Percentiles rank a stretch among this genome's conserved stretches.
phyloP scores from a whole-genome alignment of 1,139 yeast species.

The Yamadazyma sp. region DNA sequence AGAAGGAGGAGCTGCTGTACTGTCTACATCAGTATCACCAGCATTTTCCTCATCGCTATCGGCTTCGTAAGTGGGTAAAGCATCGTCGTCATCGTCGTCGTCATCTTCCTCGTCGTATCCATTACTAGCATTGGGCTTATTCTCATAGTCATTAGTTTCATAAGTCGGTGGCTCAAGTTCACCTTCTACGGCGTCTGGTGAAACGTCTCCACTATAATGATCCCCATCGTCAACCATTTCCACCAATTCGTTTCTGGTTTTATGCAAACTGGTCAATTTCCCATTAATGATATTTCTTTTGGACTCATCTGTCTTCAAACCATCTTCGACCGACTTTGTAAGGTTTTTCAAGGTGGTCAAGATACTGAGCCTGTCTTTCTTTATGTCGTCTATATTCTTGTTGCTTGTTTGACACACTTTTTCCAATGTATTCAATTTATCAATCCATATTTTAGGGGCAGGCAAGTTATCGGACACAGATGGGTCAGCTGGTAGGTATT shows the following conservation, averaged over 20 bases:
- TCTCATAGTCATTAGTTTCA: slow-evolving; percentile 13
- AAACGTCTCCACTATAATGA: no score
- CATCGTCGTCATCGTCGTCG: slow-evolving; percentile 25
- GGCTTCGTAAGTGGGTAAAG: slow-evolving; percentile 28
- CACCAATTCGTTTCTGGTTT: slow-evolving; percentile 47
- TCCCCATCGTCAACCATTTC: slow-evolving; percentile 37
- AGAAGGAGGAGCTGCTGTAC: not conserved
- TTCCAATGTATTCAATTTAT: slow-evolving; percentile 46
- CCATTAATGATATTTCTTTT: slow-evolving; percentile 43
- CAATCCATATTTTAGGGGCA: slow-evolving; percentile 49
- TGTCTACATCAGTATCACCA: no score
- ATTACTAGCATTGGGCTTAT: slow-evolving; percentile 17
- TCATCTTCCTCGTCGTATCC: slow-evolving; percentile 14
- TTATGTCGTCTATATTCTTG: slow-evolving; percentile 37
- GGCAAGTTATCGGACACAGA: slow-evolving; percentile 49
- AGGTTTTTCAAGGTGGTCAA: slow-evolving; percentile 44
- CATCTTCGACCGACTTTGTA: slow-evolving; percentile 39
- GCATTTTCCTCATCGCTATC: slow-evolving; percentile 15
- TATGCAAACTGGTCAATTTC: slow-evolving; percentile 33
- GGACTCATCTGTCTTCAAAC: slow-evolving; percentile 44
- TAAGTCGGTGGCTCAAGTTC: slow-evolving; percentile 13
- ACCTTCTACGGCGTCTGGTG: no score
- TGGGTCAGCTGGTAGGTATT: slow-evolving; percentile 43
- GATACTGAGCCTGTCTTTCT: slow-evolving; percentile 39
- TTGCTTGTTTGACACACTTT: slow-evolving; percentile 39